Percentiles rank a stretch among this genome's conserved stretches.
These are phyloP conservation scores for Nakazawaea molendinolei DNA, from an alignment of 805 yeast genomes.

Conservation along the genomic window DNA sequence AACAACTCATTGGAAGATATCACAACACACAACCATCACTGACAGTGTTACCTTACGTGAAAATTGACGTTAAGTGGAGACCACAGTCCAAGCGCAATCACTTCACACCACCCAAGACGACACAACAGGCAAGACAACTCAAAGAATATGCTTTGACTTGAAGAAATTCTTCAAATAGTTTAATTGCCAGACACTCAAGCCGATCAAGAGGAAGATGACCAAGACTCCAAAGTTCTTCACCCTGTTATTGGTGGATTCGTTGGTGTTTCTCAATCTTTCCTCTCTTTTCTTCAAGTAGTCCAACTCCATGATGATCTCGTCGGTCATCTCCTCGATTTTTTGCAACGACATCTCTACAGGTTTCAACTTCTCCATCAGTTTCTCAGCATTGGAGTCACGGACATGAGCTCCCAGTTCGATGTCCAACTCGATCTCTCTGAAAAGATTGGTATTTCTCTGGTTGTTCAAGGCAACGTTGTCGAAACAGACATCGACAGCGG, in stretches of 20 bases:
- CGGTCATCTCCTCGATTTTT: slow-evolving; percentile 77
- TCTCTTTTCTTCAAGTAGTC: slow-evolving; percentile 84
- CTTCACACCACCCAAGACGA: background rate
- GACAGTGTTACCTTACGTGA: too few relatives aligned
- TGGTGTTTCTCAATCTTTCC: slow-evolving; percentile 90
- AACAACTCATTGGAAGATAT: too few relatives aligned
- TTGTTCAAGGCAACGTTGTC: slow-evolving; percentile 47
- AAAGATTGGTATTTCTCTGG: slow-evolving; percentile 37
- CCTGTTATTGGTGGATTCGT: slow-evolving; percentile 91
- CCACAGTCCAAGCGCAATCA: too few relatives aligned
- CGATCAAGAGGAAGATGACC: slow-evolving; percentile 61
- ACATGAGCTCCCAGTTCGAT: slow-evolving; percentile 96
- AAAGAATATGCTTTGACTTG: slow-evolving; percentile 76
- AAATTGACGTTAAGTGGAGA: too few relatives aligned
- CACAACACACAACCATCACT: too few relatives aligned
- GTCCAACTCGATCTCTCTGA: slow-evolving; percentile 80
- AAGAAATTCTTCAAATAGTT: slow-evolving; percentile 88
- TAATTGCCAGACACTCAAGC: slow-evolving; percentile 89
- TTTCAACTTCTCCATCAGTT: slow-evolving; percentile 86
- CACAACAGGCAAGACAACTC: background rate
- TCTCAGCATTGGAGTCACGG: slow-evolving; percentile 94
- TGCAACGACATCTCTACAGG: slow-evolving; percentile 90
- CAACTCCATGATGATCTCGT: slow-evolving; percentile 73
- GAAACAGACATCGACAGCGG: slow-evolving; percentile 90
- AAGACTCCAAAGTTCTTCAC: slow-evolving; percentile 80